phyloP scores from a whole-genome alignment of 2,329 filamentous ascomycete species.

The Blastomyces percursus region DNA sequence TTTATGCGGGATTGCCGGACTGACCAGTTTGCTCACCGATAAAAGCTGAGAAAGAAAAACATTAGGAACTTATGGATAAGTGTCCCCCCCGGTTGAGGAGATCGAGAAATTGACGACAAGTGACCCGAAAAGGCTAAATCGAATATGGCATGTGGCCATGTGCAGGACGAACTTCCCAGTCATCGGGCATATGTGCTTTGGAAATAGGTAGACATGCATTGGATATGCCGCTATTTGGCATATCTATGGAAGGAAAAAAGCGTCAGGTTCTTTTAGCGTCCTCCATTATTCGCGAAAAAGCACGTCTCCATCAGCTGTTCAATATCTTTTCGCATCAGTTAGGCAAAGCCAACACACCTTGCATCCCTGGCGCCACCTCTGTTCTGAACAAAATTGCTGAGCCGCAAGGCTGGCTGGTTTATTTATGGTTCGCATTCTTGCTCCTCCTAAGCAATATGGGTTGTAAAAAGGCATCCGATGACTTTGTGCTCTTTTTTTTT shows the following conservation, averaged over 20 bases:
- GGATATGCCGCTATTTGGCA: background rate
- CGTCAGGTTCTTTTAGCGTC: background rate
- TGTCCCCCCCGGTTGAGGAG: background rate
- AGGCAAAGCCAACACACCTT: background rate
- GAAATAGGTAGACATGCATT: constrained; percentile 2
- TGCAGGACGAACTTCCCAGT: background rate
- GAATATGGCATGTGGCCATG: background rate
- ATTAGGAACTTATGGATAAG: background rate
- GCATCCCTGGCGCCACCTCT: constrained; percentile 1
- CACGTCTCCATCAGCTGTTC: background rate
- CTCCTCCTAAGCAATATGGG: background rate
- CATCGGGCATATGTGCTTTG: background rate
- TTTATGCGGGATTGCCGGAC: background rate
- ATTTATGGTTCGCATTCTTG: constrained; percentile 1
- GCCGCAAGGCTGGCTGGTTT: background rate
- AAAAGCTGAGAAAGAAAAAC: background rate
- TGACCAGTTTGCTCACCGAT: background rate
- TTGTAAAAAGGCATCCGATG: constrained; percentile 1
- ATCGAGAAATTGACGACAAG: background rate
- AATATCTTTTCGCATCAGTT: background rate
- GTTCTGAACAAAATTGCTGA: background rate
- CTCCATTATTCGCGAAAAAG: background rate
- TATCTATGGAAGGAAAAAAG: background rate
- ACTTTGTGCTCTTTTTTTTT: background rate
- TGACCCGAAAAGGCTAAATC: background rate